Evolutionary conservation across 2,329 filamentous ascomycete species (phyloP).

Genomic region (Knufia petricola): DNA sequence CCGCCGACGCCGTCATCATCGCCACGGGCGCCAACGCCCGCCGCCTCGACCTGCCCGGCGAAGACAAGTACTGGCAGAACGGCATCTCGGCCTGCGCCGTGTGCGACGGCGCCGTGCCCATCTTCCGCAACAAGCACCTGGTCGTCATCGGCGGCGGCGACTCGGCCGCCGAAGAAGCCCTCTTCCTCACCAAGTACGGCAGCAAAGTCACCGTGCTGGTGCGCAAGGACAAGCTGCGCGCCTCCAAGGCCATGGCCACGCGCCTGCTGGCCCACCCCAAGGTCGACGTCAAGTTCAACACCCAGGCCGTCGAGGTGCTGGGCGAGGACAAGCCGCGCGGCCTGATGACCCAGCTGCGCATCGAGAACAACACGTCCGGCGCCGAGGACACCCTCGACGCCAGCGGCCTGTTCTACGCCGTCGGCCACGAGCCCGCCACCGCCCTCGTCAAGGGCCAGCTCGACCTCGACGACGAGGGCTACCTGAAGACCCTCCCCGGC

Average conservation of each 20-base stretch:
- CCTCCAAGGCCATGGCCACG: conserved; percentile 84
- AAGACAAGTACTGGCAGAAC: conserved; percentile 95
- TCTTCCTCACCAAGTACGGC: conserved; percentile 96
- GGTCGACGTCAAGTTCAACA: conserved; percentile 82
- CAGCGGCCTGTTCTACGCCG: conserved; percentile 91
- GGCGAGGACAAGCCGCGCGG: conserved; percentile 65
- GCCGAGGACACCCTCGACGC: conserved; percentile 75
- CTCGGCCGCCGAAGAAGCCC: conserved; percentile 91
- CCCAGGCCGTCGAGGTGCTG: conserved; percentile 69
- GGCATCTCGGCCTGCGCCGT: conserved; percentile 95
- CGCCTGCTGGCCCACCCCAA: conserved; percentile 75
- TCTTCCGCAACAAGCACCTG: conserved; percentile 92
- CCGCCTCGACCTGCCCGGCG: conserved; percentile 70
- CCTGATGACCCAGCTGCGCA: conserved; percentile 76
- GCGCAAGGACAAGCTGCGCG: conserved; percentile 73
- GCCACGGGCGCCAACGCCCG: conserved; percentile 90
- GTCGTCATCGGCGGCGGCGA: conserved; percentile 96
- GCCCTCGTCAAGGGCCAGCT: conserved; percentile 83
- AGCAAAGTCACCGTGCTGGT: conserved; percentile 92
- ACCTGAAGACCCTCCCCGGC: conserved; percentile 80
- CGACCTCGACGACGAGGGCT: conserved; percentile 79
- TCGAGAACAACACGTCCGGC: conserved; percentile 70
- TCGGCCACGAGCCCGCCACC: conserved; percentile 92
- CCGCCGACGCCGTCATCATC: conserved; percentile 84
- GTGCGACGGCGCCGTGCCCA: conserved; percentile 91